phyloP scores from a whole-genome alignment of 257 asterid genomes.

The Solanum bulbocastanum region DNA sequence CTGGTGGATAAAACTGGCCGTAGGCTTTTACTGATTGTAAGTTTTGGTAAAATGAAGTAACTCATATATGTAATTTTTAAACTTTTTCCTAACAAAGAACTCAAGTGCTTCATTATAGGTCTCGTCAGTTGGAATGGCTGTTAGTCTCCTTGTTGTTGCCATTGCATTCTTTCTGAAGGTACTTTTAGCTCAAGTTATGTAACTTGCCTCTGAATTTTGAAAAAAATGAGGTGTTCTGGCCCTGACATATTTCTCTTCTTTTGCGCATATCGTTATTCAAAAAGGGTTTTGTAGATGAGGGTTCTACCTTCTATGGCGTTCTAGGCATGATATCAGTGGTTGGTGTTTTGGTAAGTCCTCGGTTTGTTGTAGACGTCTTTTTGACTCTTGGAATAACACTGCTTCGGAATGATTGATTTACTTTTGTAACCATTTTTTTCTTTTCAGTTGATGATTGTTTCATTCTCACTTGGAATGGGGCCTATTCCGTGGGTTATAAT shows the following conservation, averaged over 20 bases:
- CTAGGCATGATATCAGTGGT: constrained; percentile 62
- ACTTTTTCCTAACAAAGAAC: background rate
- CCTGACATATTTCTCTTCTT: background rate
- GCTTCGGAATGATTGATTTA: background rate
- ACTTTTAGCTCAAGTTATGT: background rate
- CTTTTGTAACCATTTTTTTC: constrained; percentile 5
- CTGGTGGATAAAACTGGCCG: constrained; percentile 89
- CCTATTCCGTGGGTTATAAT: constrained; percentile 94
- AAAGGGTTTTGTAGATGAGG: constrained; percentile 38
- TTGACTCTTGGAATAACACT: background rate
- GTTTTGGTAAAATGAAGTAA: constrained; percentile 9
- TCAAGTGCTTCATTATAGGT: constrained; percentile 27
- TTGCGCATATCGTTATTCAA: background rate
- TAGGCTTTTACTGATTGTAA: constrained; percentile 67
- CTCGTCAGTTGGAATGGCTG: constrained; percentile 74
- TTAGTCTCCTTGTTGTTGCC: constrained; percentile 73
- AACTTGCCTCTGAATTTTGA: background rate
- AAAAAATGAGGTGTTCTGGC: background rate
- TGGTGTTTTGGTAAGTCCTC: constrained; percentile 44
- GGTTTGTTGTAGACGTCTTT: background rate
- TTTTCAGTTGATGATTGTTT: constrained; percentile 51
- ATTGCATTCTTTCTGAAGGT: constrained; percentile 75
- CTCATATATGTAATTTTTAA: background rate
- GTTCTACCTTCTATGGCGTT: constrained; percentile 38
- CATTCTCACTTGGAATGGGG: constrained; percentile 93